Percentiles rank a stretch among this genome's conserved stretches.
Conservation (phyloP, 1,284 basidiomycete genomes). For the Ceratobasidium sp. region DNA sequence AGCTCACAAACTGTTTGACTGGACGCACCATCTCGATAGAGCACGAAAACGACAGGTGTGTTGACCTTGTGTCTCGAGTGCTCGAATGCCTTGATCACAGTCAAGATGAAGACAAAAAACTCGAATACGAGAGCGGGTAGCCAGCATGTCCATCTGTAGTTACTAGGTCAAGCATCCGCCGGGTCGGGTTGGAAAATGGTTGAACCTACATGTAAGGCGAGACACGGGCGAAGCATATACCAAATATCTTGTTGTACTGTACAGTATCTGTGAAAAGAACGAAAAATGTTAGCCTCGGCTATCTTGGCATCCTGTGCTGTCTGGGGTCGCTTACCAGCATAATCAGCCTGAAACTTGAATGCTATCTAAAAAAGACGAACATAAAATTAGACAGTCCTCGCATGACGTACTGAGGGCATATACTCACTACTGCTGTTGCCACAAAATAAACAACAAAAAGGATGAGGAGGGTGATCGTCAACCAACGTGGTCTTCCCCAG, state of each 20-base stretch:
- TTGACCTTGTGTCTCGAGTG: slow-evolving; percentile 32
- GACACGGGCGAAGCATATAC: slow-evolving; percentile 2
- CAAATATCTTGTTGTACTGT: slow-evolving; percentile 1
- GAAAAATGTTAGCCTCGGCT: not conserved
- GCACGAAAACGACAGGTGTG: slow-evolving; percentile 23
- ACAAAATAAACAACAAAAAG: slow-evolving; percentile 7
- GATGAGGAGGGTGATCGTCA: not conserved
- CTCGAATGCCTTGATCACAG: slow-evolving; percentile 38
- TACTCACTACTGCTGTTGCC: slow-evolving; percentile 1
- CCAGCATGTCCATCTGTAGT: slow-evolving; percentile 30
- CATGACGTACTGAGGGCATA: too few species aligned
- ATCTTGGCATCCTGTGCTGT: not conserved
- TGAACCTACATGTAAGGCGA: slow-evolving; percentile 23
- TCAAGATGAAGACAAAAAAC: slow-evolving; percentile 35
- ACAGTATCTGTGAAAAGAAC: not conserved
- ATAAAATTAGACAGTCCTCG: not conserved
- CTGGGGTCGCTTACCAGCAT: slow-evolving; percentile 1
- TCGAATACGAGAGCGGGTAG: slow-evolving; percentile 39
- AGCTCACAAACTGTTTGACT: too few species aligned
- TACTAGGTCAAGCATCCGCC: not conserved
- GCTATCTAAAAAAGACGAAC: not conserved
- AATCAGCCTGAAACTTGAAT: slow-evolving; percentile 14
- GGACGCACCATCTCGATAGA: slow-evolving; percentile 40
- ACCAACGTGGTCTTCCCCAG: slow-evolving; percentile 31
- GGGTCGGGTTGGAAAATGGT: not conserved